phyloP scores from a whole-genome alignment of 169 alveolate genomes.

The Plasmodium inui region DNA sequence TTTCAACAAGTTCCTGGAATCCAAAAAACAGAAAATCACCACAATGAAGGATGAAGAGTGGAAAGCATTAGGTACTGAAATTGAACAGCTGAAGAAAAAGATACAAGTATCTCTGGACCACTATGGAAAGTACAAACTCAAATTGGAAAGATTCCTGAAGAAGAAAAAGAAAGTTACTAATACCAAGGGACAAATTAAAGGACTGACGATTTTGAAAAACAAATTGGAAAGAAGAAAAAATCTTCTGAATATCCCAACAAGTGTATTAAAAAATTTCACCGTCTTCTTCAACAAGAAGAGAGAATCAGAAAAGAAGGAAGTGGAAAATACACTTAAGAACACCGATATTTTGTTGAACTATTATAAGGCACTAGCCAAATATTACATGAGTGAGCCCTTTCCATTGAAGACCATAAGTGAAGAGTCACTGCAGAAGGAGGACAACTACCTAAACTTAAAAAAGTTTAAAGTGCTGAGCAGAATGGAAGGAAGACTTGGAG shows the following conservation, averaged over 20 bases:
- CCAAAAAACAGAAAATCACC: not conserved
- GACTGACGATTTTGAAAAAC: not conserved
- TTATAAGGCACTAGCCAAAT: slow-evolving; percentile 30
- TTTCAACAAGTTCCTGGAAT: slow-evolving; percentile 7
- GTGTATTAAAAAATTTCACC: not conserved
- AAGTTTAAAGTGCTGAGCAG: slow-evolving; percentile 34
- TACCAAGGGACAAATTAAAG: not conserved
- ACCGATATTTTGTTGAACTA: slow-evolving; percentile 30
- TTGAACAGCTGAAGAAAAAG: not conserved
- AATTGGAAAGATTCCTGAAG: slow-evolving; percentile 26
- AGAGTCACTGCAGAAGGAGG: slow-evolving; percentile 20
- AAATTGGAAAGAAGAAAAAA: slow-evolving; percentile 13
- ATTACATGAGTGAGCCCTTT: slow-evolving; percentile 31
- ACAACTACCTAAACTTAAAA: slow-evolving; percentile 19
- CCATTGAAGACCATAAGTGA: slow-evolving; percentile 46
- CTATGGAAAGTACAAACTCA: slow-evolving; percentile 27
- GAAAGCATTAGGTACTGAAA: slow-evolving; percentile 8
- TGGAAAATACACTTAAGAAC: slow-evolving; percentile 27
- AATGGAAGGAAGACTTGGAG: slow-evolving; percentile 14
- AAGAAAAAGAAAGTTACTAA: not conserved
- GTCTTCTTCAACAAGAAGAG: slow-evolving; percentile 34
- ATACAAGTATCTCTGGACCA: not conserved
- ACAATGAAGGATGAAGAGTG: not conserved
- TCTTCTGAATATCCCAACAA: slow-evolving; percentile 3
- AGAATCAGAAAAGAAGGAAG: slow-evolving; percentile 28